Evolutionary conservation across 805 yeast species (phyloP).

Genomic region (Nakazawaea ambrosiae): DNA sequence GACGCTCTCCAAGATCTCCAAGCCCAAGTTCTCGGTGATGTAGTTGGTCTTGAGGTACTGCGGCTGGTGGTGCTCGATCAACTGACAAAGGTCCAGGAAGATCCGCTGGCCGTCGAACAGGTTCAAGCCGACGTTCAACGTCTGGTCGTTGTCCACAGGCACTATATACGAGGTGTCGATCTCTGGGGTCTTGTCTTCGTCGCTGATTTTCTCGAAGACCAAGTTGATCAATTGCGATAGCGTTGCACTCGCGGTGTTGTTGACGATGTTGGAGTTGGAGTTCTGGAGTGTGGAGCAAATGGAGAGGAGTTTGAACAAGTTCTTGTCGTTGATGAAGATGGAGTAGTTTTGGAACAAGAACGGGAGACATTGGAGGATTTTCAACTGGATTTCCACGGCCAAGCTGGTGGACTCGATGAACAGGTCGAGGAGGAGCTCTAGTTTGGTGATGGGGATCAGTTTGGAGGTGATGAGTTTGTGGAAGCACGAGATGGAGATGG

Average conservation of each 20-base stretch:
- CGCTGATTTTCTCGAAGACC: conserved; percentile 60
- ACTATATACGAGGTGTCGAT: conserved; percentile 24
- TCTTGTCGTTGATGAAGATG: conserved; percentile 42
- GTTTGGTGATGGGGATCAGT: conserved; percentile 46
- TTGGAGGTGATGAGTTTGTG: conserved; percentile 50
- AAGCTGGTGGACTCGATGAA: conserved; percentile 67
- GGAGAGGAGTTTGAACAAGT: conserved; percentile 50
- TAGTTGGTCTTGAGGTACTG: conserved; percentile 42
- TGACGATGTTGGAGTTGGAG: conserved; percentile 66
- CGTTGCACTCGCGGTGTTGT: conserved; percentile 90
- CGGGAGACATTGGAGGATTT: conserved; percentile 79
- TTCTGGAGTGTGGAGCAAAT: conserved; percentile 71
- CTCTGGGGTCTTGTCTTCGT: conserved; percentile 27
- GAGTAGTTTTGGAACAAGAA: conserved; percentile 62
- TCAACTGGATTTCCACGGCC: conserved; percentile 78
- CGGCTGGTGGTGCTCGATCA: conserved; percentile 55
- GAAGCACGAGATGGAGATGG: conserved; percentile 66
- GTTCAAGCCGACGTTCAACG: conserved; percentile 36
- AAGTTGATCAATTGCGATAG: conserved; percentile 77
- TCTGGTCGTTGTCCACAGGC: conserved; percentile 37
- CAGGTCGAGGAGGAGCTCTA: conserved; percentile 56
- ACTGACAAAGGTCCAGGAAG: conserved; percentile 63
- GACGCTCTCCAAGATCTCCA: conserved; percentile 80
- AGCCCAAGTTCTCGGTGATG: conserved; percentile 58
- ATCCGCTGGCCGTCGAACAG: conserved; percentile 67